Base-by-base conservation (phyloP, 179 eudicot genomes). In the Silene coronaria region DNA sequence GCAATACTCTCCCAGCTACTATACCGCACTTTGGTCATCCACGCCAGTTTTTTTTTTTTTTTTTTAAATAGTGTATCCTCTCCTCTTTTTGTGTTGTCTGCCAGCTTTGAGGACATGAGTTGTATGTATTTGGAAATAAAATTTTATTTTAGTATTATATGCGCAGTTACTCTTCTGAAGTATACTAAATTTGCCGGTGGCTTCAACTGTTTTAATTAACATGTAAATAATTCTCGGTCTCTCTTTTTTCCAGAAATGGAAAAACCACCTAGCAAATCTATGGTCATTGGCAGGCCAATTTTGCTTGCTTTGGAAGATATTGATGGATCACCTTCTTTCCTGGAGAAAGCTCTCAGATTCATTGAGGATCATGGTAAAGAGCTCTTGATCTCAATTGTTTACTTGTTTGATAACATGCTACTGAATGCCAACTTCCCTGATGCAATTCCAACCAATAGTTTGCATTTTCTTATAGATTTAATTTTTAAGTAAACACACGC, bases 281-380 rank as follows among this genome's bases (percentile, higher is more conserved):
- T 87, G 82, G 99, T 92, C 73, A 83, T 92, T 82, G 99, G 97
- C 64, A 85, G 96, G 67, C 99, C 99, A 36, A 85, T 95, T 70
- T 86, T 95, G 83, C 93, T 95, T 79, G 99, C 99, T 78, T 83
- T 95, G 81, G 99, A 95, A 88, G 97, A 95, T 81, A 81, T 91
- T 67, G 99, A 95, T 77, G 97, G 97, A 81, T 85, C 95, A 58
- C 99, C 99, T 72, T 91, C 99, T 72, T 95, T 95, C 78, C 70
- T 95, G 83, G 99, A 95, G 82, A 95, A 95, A 82, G 97, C 99
- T 78, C 97, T 95, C 46, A 86, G 85, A 87, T 95, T 86, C 79
- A 83, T 91, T 23, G 99, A 95, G 85, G 85, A 77, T 53, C 89
- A 88, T 76, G 99, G 99, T 95, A 82, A 78, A 82, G 65, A 67